phyloP scores from a whole-genome alignment of 2,329 filamentous ascomycete species.

The Penicillium sclerotigenum region DNA sequence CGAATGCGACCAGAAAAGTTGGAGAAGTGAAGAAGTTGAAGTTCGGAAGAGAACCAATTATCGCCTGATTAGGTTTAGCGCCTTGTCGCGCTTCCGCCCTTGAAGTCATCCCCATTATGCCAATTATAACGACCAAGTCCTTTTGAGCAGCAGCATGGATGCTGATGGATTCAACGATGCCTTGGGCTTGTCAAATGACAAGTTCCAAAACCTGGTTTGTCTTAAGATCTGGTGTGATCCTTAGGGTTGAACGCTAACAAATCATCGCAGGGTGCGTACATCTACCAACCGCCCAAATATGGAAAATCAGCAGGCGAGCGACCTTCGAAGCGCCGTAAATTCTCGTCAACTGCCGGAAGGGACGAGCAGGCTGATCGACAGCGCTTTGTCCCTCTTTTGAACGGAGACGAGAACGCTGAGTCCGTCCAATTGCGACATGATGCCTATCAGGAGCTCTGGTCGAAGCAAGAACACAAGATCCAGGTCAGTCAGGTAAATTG shows the following conservation, averaged over 20 bases:
- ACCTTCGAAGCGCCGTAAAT: slow-evolving; percentile 58
- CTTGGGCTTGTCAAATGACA: slow-evolving; percentile 26
- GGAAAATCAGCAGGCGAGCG: slow-evolving; percentile 38
- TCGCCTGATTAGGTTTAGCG: slow-evolving; percentile 34
- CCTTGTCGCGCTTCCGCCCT: slow-evolving; percentile 17
- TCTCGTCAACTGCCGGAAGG: slow-evolving; percentile 40
- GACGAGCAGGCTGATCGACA: slow-evolving; percentile 12
- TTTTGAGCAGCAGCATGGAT: slow-evolving; percentile 17
- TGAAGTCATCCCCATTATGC: slow-evolving; percentile 22
- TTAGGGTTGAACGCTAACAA: slow-evolving; percentile 15
- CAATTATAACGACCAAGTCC: slow-evolving; percentile 11
- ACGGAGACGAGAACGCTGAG: slow-evolving; percentile 36
- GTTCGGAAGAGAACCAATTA: slow-evolving; percentile 28
- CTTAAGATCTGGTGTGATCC: not conserved
- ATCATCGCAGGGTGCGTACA: slow-evolving; percentile 56
- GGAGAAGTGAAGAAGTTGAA: slow-evolving; percentile 15
- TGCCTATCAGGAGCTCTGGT: slow-evolving; percentile 41
- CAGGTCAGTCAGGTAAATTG: slow-evolving; percentile 28
- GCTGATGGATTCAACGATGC: slow-evolving; percentile 24
- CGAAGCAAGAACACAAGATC: slow-evolving; percentile 38
- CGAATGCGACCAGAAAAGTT: slow-evolving; percentile 15
- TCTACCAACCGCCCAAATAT: slow-evolving; percentile 56
- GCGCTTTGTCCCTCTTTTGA: slow-evolving; percentile 40
- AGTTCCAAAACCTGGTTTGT: slow-evolving; percentile 32
- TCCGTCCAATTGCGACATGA: slow-evolving; percentile 36